These are phyloP conservation scores for Trametes sanguinea DNA, from an alignment of 768 basidiomycete genomes.

Conservation along the genomic window DNA sequence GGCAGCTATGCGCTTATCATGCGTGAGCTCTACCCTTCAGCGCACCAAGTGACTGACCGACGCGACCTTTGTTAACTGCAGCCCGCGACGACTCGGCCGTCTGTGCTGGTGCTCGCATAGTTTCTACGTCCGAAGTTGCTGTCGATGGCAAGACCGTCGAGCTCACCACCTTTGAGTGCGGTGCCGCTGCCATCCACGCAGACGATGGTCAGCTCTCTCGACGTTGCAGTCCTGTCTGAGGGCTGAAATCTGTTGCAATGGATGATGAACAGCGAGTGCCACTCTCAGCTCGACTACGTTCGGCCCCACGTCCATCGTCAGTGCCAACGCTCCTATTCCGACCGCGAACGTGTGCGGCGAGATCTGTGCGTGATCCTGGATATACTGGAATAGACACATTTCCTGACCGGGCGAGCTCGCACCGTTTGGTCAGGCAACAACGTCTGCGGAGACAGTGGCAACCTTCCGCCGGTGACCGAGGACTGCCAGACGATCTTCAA, in stretches of 20 bases:
- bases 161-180: slow-evolving; percentile 18
- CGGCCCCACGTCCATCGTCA: no score
- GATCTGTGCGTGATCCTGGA: slow-evolving; percentile 14
- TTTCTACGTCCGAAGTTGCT: slow-evolving; percentile 7
- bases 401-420: background rate
- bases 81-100: background rate
- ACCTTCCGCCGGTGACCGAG: slow-evolving; percentile 19
- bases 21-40: background rate
- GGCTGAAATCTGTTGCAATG: background rate
- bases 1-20: slow-evolving; percentile 10
- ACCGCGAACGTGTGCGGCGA: slow-evolving; percentile 17
- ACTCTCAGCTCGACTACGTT: no score
- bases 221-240: background rate
- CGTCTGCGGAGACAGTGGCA: slow-evolving; percentile 17
- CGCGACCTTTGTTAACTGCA: background rate
- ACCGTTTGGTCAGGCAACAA: slow-evolving; percentile 13
- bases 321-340: no score
- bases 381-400: background rate
- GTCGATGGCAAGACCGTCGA: slow-evolving; percentile 15
- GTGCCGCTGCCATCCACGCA: background rate
- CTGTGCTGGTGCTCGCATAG: slow-evolving; percentile 1
- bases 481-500: slow-evolving; percentile 23
- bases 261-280: no score
- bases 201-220: background rate
- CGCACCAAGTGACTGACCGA: background rate